phyloP scores from a whole-genome alignment of 164 flowering plant genomes.

The Pachysandra terminalis region DNA sequence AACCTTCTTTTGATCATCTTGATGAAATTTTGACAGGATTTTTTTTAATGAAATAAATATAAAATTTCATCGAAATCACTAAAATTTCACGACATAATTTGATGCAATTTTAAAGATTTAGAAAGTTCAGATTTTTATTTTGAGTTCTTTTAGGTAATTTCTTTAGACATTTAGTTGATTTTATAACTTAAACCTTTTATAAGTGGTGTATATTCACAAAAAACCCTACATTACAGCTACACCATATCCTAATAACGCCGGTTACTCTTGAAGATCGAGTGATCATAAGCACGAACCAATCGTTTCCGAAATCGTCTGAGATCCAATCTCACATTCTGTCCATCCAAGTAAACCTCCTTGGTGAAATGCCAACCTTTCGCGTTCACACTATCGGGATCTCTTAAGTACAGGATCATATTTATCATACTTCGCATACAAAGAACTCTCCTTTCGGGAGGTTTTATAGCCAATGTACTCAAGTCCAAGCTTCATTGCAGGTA shows the following conservation, averaged over 20 bases:
- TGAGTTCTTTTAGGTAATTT: too few species aligned
- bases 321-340: constrained; percentile 69
- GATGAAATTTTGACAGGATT: too few species aligned
- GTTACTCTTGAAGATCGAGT: constrained; percentile 22
- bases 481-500: constrained; percentile 75
- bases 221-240: too few species aligned
- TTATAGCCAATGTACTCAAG: constrained; percentile 70
- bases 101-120: too few species aligned
- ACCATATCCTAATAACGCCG: neutral
- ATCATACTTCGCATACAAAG: constrained; percentile 55
- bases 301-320: constrained; percentile 56
- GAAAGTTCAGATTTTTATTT: too few species aligned
- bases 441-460: constrained; percentile 70
- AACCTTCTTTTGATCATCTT: too few species aligned
- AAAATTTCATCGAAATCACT: too few species aligned
- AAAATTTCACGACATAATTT: too few species aligned
- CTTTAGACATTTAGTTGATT: too few species aligned
- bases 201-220: too few species aligned
- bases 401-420: constrained; percentile 61
- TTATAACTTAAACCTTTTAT: too few species aligned
- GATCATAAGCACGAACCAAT: constrained; percentile 46
- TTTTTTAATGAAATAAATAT: too few species aligned
- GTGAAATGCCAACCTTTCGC: constrained; percentile 84
- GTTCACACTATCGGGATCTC: constrained; percentile 56
- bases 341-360: constrained; percentile 74